phyloP scores from a whole-genome alignment of 208 protist genomes.

The Crithidia brevicula region DNA sequence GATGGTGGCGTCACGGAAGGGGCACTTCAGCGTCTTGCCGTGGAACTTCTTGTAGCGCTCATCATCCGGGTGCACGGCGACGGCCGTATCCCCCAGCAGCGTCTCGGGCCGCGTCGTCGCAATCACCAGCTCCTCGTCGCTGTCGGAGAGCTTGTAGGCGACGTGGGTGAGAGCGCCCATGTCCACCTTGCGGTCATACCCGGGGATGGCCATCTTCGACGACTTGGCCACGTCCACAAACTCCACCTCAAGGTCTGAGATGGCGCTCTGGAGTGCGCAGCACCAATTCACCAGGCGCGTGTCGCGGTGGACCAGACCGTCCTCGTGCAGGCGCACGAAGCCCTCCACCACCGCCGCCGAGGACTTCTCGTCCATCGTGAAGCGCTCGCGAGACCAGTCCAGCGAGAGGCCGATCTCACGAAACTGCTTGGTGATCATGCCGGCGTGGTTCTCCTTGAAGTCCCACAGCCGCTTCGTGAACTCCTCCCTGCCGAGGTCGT shows the following conservation, averaged over 20 bases:
- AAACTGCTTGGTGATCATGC: constrained; percentile 97
- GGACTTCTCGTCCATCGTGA: constrained; percentile 98
- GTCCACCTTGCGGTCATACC: constrained; percentile 92
- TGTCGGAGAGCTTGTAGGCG: constrained; percentile 94
- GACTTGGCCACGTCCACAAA: constrained; percentile 88
- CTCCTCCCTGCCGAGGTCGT: constrained; percentile 97
- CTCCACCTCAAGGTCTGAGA: constrained; percentile 99
- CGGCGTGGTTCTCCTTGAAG: constrained; percentile 98
- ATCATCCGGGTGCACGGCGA: constrained; percentile 99
- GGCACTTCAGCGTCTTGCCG: constrained; percentile 96
- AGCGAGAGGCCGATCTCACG: constrained; percentile 96
- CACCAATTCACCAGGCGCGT: constrained; percentile 99
- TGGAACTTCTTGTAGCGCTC: constrained; percentile 96
- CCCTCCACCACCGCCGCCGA: constrained; percentile 95
- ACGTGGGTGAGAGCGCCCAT: constrained; percentile 96
- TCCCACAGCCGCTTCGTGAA: constrained; percentile 98
- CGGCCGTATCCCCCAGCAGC: constrained; percentile 98
- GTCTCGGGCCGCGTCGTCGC: constrained; percentile 99
- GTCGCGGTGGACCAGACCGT: constrained; percentile 97
- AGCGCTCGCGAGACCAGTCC: constrained; percentile 99
- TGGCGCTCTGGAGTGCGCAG: constrained; percentile 98
- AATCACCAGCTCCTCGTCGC: constrained; percentile 93
- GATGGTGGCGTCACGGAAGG: constrained; percentile 95
- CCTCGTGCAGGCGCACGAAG: constrained; percentile 97
- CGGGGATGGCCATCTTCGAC: constrained; percentile 86